Evolutionary conservation across 768 basidiomycete genomes (phyloP).

Genomic region (Tephrocybe sp.): DNA sequence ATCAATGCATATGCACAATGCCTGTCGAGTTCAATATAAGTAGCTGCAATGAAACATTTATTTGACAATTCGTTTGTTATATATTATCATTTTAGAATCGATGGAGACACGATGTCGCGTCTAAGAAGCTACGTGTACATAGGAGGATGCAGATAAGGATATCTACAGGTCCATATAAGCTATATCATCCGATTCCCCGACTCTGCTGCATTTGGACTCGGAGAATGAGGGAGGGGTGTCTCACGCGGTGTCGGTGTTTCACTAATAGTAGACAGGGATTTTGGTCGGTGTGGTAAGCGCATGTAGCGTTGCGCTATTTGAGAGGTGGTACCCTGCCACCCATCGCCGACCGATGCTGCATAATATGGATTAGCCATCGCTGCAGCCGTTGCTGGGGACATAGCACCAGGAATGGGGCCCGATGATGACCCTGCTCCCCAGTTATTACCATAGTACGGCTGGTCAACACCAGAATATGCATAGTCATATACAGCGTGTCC

Average conservation of each 20-base stretch:
- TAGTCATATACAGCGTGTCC: slow-evolving; percentile 1
- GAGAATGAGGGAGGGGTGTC: slow-evolving; percentile 16
- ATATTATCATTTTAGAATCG: no score
- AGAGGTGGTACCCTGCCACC: slow-evolving; percentile 18
- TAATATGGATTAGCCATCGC: slow-evolving; percentile 12
- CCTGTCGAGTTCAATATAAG: no score
- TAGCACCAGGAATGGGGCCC: slow-evolving; percentile 12
- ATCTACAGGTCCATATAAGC: background rate
- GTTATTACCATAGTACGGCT: slow-evolving; percentile 1
- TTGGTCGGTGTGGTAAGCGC: slow-evolving; percentile 15
- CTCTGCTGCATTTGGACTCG: slow-evolving; percentile 11
- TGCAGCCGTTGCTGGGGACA: slow-evolving; percentile 8
- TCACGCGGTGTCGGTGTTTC: slow-evolving; percentile 18
- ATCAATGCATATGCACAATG: no score
- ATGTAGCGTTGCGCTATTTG: slow-evolving; percentile 16
- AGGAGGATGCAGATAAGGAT: slow-evolving; percentile 6
- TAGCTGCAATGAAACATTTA: no score
- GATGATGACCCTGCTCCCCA: slow-evolving; percentile 1
- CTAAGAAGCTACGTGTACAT: slow-evolving; percentile 1
- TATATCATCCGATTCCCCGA: background rate
- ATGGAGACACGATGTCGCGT: no score
- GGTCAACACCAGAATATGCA: background rate
- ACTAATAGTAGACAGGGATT: slow-evolving; percentile 20
- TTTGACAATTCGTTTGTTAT: no score
- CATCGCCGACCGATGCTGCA: background rate